Evolutionary conservation across 1,139 yeast genomes (phyloP).

Genomic region (Petasospora fabianii): DNA sequence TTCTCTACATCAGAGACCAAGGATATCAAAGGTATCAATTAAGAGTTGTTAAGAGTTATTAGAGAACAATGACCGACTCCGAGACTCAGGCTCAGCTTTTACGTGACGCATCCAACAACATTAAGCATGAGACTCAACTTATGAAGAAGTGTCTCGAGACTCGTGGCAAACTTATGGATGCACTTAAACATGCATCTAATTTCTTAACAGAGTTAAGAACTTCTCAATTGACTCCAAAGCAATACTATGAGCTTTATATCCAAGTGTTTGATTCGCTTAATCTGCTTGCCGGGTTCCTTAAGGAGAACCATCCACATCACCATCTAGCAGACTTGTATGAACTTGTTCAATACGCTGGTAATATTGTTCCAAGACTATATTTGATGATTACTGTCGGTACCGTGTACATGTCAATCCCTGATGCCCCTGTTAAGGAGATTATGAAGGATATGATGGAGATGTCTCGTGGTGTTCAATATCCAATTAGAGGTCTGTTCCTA

Average conservation of each 20-base stretch:
- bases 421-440: constrained; percentile 80
- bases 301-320: constrained; percentile 62
- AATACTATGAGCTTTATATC: constrained; percentile 89
- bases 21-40: no score
- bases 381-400: constrained; percentile 96
- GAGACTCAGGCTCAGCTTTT: constrained; percentile 20
- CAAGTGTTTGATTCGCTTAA: constrained; percentile 82
- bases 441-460: constrained; percentile 96
- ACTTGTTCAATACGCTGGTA: constrained; percentile 92
- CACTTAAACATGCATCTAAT: constrained; percentile 82
- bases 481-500: constrained; percentile 82
- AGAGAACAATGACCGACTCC: constrained; percentile 8
- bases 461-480: constrained; percentile 98
- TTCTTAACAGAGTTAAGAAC: constrained; percentile 81
- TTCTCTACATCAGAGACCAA: no score
- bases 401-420: constrained; percentile 73
- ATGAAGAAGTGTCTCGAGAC: constrained; percentile 77
- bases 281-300: constrained; percentile 58
- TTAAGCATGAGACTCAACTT: constrained; percentile 65
- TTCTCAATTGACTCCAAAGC: constrained; percentile 76
- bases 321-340: constrained; percentile 91
- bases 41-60: no score
- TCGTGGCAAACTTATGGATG: constrained; percentile 75
- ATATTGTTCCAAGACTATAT: constrained; percentile 86
- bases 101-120: constrained; percentile 28